These are phyloP conservation scores for Boletus huronensis DNA, from an alignment of 768 basidiomycete genomes.

Conservation along the genomic window DNA sequence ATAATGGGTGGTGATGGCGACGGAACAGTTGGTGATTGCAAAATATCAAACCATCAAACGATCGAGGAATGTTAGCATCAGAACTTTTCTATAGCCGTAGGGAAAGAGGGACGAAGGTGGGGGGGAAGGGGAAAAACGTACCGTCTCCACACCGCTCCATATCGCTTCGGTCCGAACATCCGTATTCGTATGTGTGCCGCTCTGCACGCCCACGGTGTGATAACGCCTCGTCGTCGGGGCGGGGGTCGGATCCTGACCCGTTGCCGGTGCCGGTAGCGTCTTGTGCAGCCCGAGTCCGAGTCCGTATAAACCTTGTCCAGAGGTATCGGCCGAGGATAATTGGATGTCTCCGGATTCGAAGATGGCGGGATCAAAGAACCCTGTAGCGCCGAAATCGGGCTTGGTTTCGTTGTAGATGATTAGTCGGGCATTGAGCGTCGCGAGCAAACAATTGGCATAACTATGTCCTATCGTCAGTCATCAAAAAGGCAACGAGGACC, in stretches of 20 bases:
- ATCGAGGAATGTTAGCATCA: background rate
- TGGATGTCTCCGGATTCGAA: background rate
- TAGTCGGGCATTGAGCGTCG: conserved; percentile 2
- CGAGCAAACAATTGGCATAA: conserved; percentile 3
- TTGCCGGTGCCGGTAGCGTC: background rate
- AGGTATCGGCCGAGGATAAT: background rate
- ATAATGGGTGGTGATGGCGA: background rate
- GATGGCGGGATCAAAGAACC: background rate
- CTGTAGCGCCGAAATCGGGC: background rate
- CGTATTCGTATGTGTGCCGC: background rate
- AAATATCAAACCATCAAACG: background rate
- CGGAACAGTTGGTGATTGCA: background rate
- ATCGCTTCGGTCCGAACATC: background rate
- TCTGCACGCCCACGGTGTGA: background rate
- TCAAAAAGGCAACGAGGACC: background rate
- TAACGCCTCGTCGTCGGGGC: background rate
- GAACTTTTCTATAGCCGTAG: too few relatives aligned
- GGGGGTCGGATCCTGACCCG: background rate
- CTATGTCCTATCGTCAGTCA: background rate
- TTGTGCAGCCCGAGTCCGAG: background rate
- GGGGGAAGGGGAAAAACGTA: background rate
- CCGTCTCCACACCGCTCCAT: background rate
- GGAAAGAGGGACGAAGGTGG: too few relatives aligned
- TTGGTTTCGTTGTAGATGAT: background rate
- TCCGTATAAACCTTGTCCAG: background rate